Conservation (phyloP, 768 basidiomycete genomes). For the Suillus americanus region DNA sequence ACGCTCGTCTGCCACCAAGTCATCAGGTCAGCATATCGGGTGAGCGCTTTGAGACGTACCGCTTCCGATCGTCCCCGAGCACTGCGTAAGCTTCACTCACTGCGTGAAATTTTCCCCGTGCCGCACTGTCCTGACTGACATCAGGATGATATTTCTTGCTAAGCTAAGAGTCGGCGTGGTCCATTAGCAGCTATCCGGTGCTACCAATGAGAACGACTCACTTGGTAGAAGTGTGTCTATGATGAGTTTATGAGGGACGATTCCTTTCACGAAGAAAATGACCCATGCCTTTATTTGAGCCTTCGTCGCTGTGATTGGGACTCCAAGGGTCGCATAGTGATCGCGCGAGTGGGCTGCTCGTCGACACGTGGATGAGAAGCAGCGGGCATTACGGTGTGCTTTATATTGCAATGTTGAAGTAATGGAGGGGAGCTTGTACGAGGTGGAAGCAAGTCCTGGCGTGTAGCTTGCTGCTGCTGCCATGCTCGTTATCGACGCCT, state of each 20-base stretch:
- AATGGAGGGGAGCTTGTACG: background rate
- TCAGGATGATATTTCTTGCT: slow-evolving; percentile 52
- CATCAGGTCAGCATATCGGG: background rate
- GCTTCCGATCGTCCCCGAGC: slow-evolving; percentile 44
- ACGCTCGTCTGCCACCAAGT: slow-evolving; percentile 29
- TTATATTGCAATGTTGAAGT: background rate
- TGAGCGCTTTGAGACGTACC: slow-evolving; percentile 26
- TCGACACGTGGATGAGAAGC: slow-evolving; percentile 22
- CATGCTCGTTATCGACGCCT: background rate
- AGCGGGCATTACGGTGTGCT: background rate
- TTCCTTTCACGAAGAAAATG: background rate
- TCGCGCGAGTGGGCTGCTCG: slow-evolving; percentile 17
- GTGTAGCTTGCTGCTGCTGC: background rate
- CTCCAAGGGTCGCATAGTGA: slow-evolving; percentile 28
- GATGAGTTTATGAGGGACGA: slow-evolving; percentile 3
- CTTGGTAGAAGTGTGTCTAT: slow-evolving; percentile 33
- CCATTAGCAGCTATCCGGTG: background rate
- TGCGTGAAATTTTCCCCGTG: slow-evolving; percentile 41
- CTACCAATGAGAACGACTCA: slow-evolving; percentile 7
- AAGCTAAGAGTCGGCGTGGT: slow-evolving; percentile 29
- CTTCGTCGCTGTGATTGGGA: slow-evolving; percentile 29
- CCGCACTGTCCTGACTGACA: slow-evolving; percentile 35
- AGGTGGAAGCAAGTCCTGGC: slow-evolving; percentile 1
- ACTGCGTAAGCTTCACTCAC: slow-evolving; percentile 49
- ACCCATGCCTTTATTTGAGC: slow-evolving; percentile 31